Percentiles rank a stretch among this genome's conserved stretches.
Conservation (phyloP, 805 yeast species). For the Metschnikowia shivogae region DNA sequence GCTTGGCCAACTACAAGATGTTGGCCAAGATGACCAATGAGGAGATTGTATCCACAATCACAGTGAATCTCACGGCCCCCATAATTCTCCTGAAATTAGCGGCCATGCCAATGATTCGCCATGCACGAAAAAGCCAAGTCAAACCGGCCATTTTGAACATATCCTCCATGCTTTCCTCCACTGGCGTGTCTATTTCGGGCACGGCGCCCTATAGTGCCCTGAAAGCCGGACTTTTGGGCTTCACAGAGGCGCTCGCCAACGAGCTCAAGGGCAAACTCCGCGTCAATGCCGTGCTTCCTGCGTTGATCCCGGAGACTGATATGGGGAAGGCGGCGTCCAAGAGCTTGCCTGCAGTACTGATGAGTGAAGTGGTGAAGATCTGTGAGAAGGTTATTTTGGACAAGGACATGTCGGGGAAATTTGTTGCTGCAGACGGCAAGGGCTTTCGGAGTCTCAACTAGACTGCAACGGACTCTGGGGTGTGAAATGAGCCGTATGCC, state of each 20-base stretch:
- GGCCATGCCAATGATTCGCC: slow-evolving; percentile 46
- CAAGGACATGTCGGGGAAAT: slow-evolving; percentile 31
- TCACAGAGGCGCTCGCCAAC: slow-evolving; percentile 53
- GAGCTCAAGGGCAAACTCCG: slow-evolving; percentile 57
- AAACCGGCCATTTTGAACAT: slow-evolving; percentile 51
- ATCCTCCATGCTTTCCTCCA: slow-evolving; percentile 57
- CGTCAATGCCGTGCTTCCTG: slow-evolving; percentile 67
- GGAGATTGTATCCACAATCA: slow-evolving; percentile 44
- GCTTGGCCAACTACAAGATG: slow-evolving; percentile 55
- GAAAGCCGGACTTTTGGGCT: slow-evolving; percentile 66
- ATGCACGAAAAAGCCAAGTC: slow-evolving; percentile 19
- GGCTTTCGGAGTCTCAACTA: slow-evolving; percentile 4
- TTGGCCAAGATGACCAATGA: slow-evolving; percentile 39
- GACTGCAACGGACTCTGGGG: background rate
- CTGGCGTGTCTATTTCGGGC: slow-evolving; percentile 43
- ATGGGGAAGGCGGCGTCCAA: slow-evolving; percentile 45
- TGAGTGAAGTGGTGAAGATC: slow-evolving; percentile 25
- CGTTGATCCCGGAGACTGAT: slow-evolving; percentile 60
- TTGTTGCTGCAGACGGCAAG: slow-evolving; percentile 20
- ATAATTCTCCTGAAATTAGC: slow-evolving; percentile 55
- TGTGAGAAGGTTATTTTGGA: slow-evolving; percentile 12
- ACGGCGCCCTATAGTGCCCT: slow-evolving; percentile 64
- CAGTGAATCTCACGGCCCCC: slow-evolving; percentile 57
- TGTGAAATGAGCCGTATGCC: no score
- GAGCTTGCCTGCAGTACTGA: slow-evolving; percentile 20